Conservation (phyloP, 1,284 basidiomycete species). For the Ceratobasidium sp. region DNA sequence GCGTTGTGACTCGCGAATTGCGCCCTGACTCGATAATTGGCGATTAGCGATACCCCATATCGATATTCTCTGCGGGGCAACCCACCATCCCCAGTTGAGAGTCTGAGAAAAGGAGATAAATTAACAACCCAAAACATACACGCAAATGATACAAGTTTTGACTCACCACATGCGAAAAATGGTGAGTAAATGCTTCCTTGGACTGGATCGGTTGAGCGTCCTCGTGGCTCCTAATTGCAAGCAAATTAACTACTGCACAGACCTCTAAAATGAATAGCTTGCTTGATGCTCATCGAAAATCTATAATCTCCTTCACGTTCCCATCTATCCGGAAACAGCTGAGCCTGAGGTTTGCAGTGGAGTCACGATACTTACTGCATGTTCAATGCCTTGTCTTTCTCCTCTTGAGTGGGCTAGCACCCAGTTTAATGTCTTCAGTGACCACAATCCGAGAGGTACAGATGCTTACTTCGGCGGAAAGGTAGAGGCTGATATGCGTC, state of each 20-base stretch:
- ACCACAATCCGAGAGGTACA: too few species aligned
- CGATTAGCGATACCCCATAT: not conserved
- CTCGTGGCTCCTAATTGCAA: not conserved
- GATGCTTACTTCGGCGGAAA: not conserved
- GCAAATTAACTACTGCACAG: not conserved
- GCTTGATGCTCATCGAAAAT: not conserved
- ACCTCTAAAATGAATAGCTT: not conserved
- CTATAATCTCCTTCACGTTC: not conserved
- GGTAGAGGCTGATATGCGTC: constrained; percentile 3
- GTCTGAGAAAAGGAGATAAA: not conserved
- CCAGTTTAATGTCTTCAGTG: not conserved
- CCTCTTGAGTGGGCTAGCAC: constrained; percentile 4
- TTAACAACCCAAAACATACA: not conserved
- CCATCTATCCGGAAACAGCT: not conserved
- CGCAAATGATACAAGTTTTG: not conserved
- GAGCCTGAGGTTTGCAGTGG: not conserved
- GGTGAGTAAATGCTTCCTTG: constrained; percentile 6
- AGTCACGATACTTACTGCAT: not conserved
- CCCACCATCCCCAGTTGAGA: constrained; percentile 20
- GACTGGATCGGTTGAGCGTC: not conserved
- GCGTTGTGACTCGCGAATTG: not conserved
- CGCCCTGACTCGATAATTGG: not conserved
- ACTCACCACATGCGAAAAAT: constrained; percentile 6
- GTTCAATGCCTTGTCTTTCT: not conserved
- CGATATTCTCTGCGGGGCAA: not conserved